Evolutionary conservation across 306 rosid genomes (phyloP), one percentile per base, ranked within the genome.

Genomic region (Oemleria cerasiformis): DNA sequence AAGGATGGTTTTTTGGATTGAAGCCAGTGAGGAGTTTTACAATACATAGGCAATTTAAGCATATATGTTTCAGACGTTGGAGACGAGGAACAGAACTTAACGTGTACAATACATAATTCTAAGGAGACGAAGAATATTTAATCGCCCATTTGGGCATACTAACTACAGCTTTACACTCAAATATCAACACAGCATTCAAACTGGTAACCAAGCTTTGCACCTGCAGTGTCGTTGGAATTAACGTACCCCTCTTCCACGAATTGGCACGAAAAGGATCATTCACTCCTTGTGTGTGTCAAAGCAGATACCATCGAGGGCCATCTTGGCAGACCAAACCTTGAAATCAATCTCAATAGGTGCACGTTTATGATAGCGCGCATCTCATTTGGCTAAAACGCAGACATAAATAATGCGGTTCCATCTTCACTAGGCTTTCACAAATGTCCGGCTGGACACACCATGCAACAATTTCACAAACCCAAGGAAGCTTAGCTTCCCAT

Each of bases 401-500:
- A 44, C 25, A 70, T 68, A 70, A 72, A 77, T 70, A 63, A 48
- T 63, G 47, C 61, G 55, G 55, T 66, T 40, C 61, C 36, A 62
- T 63, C 70, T 78, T 87, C 67, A 88, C 43, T 89, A 87, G 42
- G 86, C 88, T 86, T 95, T 91, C 5, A 91, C 78, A 39, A 88
- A 77, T 38, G 83, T 84, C 81, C 97, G 90, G 85, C 85, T 86
- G 19, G 97, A 91, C 68, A 88, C 89, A 4, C 97, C 97, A 5
- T 89, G 97, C 72, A 95, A 83, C 84, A 94, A 76, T 68, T 94
- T 94, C 67, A 91, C 96, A 72, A 91, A 95, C 55, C 99, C 97
- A 0, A 89, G 96, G 88, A 94, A 94, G 90, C 97, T 94, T 70
- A 94, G 83, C 77, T 91, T 89, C 83, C 99, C 97, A 74, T 95